These are phyloP conservation scores for Cryptococcus sp. DNA, from an alignment of 1,284 basidiomycete species.

Conservation along the genomic window DNA sequence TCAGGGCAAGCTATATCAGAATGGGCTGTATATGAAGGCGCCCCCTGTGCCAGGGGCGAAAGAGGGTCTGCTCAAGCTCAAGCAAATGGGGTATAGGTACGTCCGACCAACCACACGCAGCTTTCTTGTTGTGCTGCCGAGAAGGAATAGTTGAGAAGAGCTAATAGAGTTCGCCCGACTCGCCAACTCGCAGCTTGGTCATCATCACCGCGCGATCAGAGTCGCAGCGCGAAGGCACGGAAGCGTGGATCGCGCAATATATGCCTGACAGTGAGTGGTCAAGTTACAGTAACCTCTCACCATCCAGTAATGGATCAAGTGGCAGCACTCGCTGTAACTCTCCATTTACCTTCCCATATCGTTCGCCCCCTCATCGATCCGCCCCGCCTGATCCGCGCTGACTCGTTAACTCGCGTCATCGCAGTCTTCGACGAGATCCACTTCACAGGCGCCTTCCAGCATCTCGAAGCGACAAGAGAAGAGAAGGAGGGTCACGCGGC, in stretches of 20 bases:
- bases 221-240: slow-evolving; percentile 63
- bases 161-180: not conserved
- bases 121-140: not conserved
- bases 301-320: too few species aligned
- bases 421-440: slow-evolving; percentile 69
- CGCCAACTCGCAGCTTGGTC: slow-evolving; percentile 47
- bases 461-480: slow-evolving; percentile 44
- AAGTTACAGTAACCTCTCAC: too few species aligned
- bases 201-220: slow-evolving; percentile 73
- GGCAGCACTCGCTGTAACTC: too few species aligned
- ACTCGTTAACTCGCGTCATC: slow-evolving; percentile 1
- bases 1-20: slow-evolving; percentile 27
- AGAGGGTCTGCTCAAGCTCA: slow-evolving; percentile 63
- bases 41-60: slow-evolving; percentile 66
- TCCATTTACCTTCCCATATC: too few species aligned
- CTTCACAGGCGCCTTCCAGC: slow-evolving; percentile 71
- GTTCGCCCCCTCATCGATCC: not conserved
- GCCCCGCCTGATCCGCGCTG: not conserved
- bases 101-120: not conserved
- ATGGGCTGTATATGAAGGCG: slow-evolving; percentile 54
- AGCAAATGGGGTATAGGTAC: slow-evolving; percentile 64
- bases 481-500: slow-evolving; percentile 56
- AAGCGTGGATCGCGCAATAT: slow-evolving; percentile 67
- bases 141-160: not conserved
- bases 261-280: slow-evolving; percentile 61